Conservation (phyloP, 352 stramenopile genomes). For the Globisporangium alternatum region DNA sequence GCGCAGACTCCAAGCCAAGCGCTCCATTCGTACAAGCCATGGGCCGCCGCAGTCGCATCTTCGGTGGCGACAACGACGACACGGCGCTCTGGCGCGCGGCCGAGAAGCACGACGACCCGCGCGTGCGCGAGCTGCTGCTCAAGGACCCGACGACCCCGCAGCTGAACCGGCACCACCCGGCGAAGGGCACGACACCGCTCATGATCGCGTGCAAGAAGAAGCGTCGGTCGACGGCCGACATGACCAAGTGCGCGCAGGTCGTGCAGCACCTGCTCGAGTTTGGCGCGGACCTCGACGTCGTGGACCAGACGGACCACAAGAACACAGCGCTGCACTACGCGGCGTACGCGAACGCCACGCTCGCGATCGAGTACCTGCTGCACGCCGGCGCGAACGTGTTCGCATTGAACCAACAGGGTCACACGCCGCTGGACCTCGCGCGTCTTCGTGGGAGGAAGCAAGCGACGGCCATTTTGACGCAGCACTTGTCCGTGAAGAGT, state of each 20-base stretch:
- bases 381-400: slow-evolving; percentile 41
- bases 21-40: slow-evolving; percentile 3
- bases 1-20: not conserved
- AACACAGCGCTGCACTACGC: slow-evolving; percentile 74
- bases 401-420: slow-evolving; percentile 49
- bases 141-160: slow-evolving; percentile 9
- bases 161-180: slow-evolving; percentile 42
- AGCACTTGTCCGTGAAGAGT: slow-evolving; percentile 42
- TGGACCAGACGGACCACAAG: slow-evolving; percentile 33
- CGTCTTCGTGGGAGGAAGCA: slow-evolving; percentile 44
- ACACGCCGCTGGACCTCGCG: slow-evolving; percentile 59
- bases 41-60: slow-evolving; percentile 9
- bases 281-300: slow-evolving; percentile 41
- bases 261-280: slow-evolving; percentile 57
- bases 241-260: slow-evolving; percentile 20
- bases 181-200: slow-evolving; percentile 55
- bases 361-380: slow-evolving; percentile 54
- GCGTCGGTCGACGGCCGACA: not conserved
- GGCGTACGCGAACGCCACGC: slow-evolving; percentile 46
- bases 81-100: slow-evolving; percentile 19
- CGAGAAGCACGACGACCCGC: slow-evolving; percentile 15
- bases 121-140: slow-evolving; percentile 14
- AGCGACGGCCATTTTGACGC: slow-evolving; percentile 41
- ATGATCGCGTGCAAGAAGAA: slow-evolving; percentile 64
- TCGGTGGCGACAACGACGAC: slow-evolving; percentile 4